A percentile compares a stretch with the other conserved stretches of the same genome.
phyloP scores from a whole-genome alignment of 805 yeast species.

The Ogataea degrootiae region DNA sequence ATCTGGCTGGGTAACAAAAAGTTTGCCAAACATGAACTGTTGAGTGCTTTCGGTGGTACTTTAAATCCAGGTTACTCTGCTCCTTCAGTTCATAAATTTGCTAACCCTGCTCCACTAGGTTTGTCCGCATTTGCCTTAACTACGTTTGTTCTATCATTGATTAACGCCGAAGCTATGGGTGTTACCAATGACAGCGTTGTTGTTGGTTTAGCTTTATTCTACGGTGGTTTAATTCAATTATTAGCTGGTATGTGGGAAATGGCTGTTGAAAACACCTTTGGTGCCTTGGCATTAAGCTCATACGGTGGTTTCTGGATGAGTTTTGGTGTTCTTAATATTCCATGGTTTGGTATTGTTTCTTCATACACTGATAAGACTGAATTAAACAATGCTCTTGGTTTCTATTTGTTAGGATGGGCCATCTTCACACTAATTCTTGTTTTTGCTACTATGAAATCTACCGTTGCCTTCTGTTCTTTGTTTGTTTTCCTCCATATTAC shows the following conservation, averaged over 20 bases:
- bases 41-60: conserved; percentile 77
- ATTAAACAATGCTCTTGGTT: conserved; percentile 49
- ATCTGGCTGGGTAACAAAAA: conserved; percentile 68
- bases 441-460: conserved; percentile 52
- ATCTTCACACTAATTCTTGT: conserved; percentile 57
- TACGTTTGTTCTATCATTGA: conserved; percentile 59
- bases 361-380: conserved; percentile 42
- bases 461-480: conserved; percentile 48
- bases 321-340: conserved; percentile 59
- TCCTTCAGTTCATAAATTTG: conserved; percentile 56
- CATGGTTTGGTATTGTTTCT: conserved; percentile 53
- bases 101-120: conserved; percentile 76
- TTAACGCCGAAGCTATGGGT: conserved; percentile 65
- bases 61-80: conserved; percentile 63
- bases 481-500: conserved; percentile 51
- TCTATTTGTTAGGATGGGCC: conserved; percentile 58
- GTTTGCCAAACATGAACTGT: conserved; percentile 56
- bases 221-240: conserved; percentile 69
- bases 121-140: conserved; percentile 67
- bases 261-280: conserved; percentile 72
- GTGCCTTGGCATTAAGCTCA: conserved; percentile 57
- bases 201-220: conserved; percentile 62
- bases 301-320: conserved; percentile 77
- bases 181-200: conserved; percentile 56
- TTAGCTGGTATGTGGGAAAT: conserved; percentile 75